Evolutionary conservation across 306 rosid species (phyloP).

Genomic region (Urtica urens): DNA sequence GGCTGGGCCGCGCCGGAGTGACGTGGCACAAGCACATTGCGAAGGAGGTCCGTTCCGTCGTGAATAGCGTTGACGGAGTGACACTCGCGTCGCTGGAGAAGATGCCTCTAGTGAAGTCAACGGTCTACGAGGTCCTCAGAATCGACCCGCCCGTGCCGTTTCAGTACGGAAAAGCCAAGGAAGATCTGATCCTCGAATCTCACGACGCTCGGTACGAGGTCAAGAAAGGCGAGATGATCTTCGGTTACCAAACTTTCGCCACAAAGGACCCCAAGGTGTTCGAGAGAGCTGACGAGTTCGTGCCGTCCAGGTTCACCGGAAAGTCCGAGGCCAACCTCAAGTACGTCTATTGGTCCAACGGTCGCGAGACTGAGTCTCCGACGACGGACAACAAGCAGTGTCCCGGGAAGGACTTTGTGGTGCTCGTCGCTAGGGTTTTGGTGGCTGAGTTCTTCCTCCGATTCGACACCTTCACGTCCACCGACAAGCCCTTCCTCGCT

Average conservation of each 20-base stretch:
- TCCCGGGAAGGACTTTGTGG: constrained; percentile 46
- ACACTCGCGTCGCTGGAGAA: constrained; percentile 25
- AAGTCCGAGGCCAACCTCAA: constrained; percentile 36
- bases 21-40: constrained; percentile 32
- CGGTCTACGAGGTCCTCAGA: constrained; percentile 47
- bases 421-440: constrained; percentile 30
- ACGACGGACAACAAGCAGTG: constrained; percentile 48
- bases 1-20: constrained; percentile 49
- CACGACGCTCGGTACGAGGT: constrained; percentile 49
- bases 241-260: constrained; percentile 67
- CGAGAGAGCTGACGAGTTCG: constrained; percentile 33
- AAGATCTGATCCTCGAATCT: constrained; percentile 39
- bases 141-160: constrained; percentile 69
- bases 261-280: constrained; percentile 51
- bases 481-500: constrained; percentile 23
- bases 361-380: constrained; percentile 38
- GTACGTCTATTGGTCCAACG: constrained; percentile 57
- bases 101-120: constrained; percentile 53
- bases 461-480: constrained; percentile 39
- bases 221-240: constrained; percentile 63
- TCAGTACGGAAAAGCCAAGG: constrained; percentile 60
- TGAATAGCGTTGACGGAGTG: constrained; percentile 31
- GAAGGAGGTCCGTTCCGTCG: constrained; percentile 36
- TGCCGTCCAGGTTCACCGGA: constrained; percentile 24
- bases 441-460: constrained; percentile 54